phyloP scores from a whole-genome alignment of 257 asterid species.

The Lantana camara region DNA sequence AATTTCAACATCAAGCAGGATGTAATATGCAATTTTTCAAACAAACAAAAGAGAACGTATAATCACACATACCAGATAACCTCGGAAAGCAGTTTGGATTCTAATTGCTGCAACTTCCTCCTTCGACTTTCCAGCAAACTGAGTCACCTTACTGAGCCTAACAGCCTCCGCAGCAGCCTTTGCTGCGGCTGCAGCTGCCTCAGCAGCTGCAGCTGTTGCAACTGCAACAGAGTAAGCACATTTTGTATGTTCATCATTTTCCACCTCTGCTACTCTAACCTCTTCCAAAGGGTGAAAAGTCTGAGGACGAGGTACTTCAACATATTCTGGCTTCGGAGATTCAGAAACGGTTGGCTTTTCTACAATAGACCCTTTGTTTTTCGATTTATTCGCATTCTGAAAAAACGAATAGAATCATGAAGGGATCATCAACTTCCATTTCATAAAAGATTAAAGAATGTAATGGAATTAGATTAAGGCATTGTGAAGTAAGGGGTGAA shows the following conservation, averaged over 20 bases:
- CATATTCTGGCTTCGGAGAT: constrained; percentile 39
- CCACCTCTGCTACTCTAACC: constrained; percentile 43
- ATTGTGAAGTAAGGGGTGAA: too few species aligned
- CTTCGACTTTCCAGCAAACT: constrained; percentile 48
- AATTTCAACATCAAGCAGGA: too few species aligned
- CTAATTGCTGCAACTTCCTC: constrained; percentile 74
- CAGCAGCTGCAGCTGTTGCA: constrained; percentile 62
- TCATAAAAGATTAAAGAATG: too few species aligned
- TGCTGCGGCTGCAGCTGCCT: constrained; percentile 62
- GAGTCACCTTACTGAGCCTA: constrained; percentile 37
- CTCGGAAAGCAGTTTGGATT: constrained; percentile 84
- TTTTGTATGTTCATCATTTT: constrained; percentile 47
- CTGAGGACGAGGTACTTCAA: constrained; percentile 43
- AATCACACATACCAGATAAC: constrained; percentile 57
- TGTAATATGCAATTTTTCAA: too few species aligned
- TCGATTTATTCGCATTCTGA: constrained; percentile 58
- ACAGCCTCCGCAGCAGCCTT: constrained; percentile 60
- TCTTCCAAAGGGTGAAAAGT: constrained; percentile 53
- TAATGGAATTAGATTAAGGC: too few species aligned
- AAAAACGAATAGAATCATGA: neutral
- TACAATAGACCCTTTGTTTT: constrained; percentile 49
- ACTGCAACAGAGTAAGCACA: constrained; percentile 51
- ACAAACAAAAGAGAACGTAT: neutral
- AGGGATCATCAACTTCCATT: too few species aligned
- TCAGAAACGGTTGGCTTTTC: constrained; percentile 43